Conservation (phyloP, 306 rosid genomes). For the Dalbergia oliveri region DNA sequence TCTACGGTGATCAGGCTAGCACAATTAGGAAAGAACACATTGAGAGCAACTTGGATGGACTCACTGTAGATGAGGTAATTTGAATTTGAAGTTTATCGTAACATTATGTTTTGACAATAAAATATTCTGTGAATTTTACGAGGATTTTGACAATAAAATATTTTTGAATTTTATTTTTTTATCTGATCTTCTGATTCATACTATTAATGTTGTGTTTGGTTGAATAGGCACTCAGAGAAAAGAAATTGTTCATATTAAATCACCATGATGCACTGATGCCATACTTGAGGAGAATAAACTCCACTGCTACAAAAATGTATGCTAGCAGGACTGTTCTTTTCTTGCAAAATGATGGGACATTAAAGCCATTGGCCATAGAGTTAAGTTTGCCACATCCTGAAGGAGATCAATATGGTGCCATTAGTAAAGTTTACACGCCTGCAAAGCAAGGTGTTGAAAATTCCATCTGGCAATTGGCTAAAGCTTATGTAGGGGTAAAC, state of each 20-base stretch:
- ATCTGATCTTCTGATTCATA: constrained; percentile 20
- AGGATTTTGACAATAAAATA: not conserved
- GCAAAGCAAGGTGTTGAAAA: constrained; percentile 62
- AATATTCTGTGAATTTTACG: not conserved
- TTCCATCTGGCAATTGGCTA: constrained; percentile 80
- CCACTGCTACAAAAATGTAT: constrained; percentile 67
- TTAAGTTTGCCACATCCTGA: constrained; percentile 74
- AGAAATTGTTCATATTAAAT: constrained; percentile 70
- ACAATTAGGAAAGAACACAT: constrained; percentile 61
- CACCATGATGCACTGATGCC: constrained; percentile 85
- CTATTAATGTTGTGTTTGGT: constrained; percentile 23
- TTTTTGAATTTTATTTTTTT: not conserved
- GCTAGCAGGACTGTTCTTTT: constrained; percentile 78
- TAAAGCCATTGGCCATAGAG: constrained; percentile 83
- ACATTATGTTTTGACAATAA: not conserved
- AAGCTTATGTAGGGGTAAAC: constrained; percentile 76
- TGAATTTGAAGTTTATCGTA: not conserved
- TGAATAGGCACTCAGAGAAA: constrained; percentile 65
- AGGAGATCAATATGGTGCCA: constrained; percentile 66
- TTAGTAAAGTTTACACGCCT: constrained; percentile 66
- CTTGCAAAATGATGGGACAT: constrained; percentile 71
- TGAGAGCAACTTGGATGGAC: constrained; percentile 63
- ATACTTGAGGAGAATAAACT: constrained; percentile 68
- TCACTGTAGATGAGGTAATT: constrained; percentile 66
- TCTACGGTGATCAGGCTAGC: constrained; percentile 78